Conservation (phyloP, 2,329 filamentous ascomycete species). For the Phialemonium atrogriseum region DNA sequence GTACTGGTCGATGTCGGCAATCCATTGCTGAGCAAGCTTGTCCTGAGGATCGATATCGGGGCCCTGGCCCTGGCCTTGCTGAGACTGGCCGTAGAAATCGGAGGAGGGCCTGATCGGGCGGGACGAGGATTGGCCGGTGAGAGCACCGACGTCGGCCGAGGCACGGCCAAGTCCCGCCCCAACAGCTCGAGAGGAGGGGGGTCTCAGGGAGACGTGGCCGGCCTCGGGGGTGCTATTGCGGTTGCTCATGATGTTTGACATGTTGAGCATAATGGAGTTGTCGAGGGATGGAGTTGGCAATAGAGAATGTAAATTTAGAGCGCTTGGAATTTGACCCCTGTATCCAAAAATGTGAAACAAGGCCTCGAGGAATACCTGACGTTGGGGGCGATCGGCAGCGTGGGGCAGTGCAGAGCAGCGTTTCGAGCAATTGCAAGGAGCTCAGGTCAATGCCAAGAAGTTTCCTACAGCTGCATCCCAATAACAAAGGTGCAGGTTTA, state of each 20-base stretch:
- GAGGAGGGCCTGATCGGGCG: slow-evolving; percentile 88
- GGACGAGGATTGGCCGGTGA: slow-evolving; percentile 55
- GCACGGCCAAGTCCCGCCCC: slow-evolving; percentile 71
- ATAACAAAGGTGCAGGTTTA: too few relatives aligned
- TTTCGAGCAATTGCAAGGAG: slow-evolving; percentile 26
- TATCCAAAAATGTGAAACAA: slow-evolving; percentile 27
- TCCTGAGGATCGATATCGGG: slow-evolving; percentile 77
- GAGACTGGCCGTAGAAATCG: slow-evolving; percentile 79
- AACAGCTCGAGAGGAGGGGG: slow-evolving; percentile 69
- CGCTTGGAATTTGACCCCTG: slow-evolving; percentile 7
- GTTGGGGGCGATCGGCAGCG: slow-evolving; percentile 23
- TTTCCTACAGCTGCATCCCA: slow-evolving; percentile 4
- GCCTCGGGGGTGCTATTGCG: slow-evolving; percentile 96
- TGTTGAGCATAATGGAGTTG: slow-evolving; percentile 30
- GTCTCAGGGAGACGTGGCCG: slow-evolving; percentile 72
- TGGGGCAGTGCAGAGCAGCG: slow-evolving; percentile 21
- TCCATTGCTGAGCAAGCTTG: slow-evolving; percentile 95
- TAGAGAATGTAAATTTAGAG: too few relatives aligned
- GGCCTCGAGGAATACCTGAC: slow-evolving; percentile 19
- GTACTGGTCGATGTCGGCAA: slow-evolving; percentile 97
- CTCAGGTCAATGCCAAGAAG: slow-evolving; percentile 18
- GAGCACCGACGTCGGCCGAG: slow-evolving; percentile 90
- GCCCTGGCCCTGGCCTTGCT: slow-evolving; percentile 58
- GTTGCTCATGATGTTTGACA: slow-evolving; percentile 70
- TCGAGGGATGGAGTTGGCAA: neutral